These are phyloP conservation scores for Fraxinus sp. DNA, from an alignment of 305 asterid genomes.

Conservation along the genomic window DNA sequence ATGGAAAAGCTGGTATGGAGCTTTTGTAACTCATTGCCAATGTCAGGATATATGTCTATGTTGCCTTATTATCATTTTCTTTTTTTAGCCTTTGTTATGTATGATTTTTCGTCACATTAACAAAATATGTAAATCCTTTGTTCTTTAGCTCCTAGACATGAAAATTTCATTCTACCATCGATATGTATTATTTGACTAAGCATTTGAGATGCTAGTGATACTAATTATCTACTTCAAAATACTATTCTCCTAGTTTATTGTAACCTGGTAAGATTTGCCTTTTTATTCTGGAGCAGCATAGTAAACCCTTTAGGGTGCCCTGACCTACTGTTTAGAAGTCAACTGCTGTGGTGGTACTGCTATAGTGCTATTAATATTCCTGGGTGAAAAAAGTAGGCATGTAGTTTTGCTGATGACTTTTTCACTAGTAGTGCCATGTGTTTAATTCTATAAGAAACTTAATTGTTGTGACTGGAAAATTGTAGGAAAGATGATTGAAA, in stretches of 20 bases:
- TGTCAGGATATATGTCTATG: not conserved
- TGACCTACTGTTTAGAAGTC: not conserved
- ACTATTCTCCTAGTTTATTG: not conserved
- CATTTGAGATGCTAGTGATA: constrained; percentile 1
- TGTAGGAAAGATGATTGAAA: not conserved
- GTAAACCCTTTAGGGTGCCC: not conserved
- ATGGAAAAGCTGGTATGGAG: constrained; percentile 74
- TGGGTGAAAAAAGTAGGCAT: constrained; percentile 11
- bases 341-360: not conserved
- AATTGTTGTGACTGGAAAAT: constrained; percentile 8
- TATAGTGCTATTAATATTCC: constrained; percentile 1
- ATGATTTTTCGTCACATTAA: not conserved
- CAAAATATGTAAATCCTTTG: not conserved
- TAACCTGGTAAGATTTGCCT: not conserved
- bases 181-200: not conserved
- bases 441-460: not conserved
- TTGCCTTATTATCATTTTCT: not conserved
- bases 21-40: not conserved
- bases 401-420: constrained; percentile 5
- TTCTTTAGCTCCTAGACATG: constrained; percentile 12
- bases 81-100: constrained; percentile 2
- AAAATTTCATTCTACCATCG: not conserved
- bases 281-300: not conserved
- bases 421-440: not conserved
- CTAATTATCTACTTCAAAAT: not conserved